These are phyloP conservation scores for Circinella umbellata DNA, from an alignment of 371 early-diverging fungal genomes.

Conservation along the genomic window DNA sequence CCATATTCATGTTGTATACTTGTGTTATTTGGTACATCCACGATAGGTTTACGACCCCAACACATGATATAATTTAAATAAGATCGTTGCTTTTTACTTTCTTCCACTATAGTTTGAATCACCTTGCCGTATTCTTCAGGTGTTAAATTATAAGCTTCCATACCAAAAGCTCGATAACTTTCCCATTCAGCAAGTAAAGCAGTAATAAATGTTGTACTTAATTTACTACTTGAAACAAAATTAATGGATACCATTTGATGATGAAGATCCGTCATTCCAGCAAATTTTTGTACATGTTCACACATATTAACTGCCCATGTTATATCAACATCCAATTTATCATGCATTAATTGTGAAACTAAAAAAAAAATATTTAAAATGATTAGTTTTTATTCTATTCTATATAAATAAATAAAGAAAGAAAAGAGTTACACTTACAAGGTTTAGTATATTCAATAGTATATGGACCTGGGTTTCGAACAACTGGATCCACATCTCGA, in stretches of 20 bases:
- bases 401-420: neutral
- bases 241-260: slow-evolving; percentile 24
- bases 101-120: slow-evolving; percentile 10
- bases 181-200: slow-evolving; percentile 20
- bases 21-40: slow-evolving; percentile 13
- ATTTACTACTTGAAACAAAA: slow-evolving; percentile 24
- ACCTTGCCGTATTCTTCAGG: slow-evolving; percentile 2
- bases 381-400: neutral
- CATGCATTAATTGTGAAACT: slow-evolving; percentile 28
- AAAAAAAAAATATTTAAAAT: neutral
- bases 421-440: slow-evolving; percentile 24
- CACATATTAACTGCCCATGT: slow-evolving; percentile 29
- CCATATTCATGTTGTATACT: neutral
- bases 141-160: neutral
- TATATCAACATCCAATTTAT: slow-evolving; percentile 29
- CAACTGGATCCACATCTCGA: slow-evolving; percentile 54
- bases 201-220: slow-evolving; percentile 22
- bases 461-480: slow-evolving; percentile 49
- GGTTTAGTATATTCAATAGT: slow-evolving; percentile 24
- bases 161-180: slow-evolving; percentile 20
- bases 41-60: slow-evolving; percentile 45
- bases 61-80: slow-evolving; percentile 38
- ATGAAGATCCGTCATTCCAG: slow-evolving; percentile 39
- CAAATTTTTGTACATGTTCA: slow-evolving; percentile 23
- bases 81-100: slow-evolving; percentile 25